Evolutionary conservation across 2,329 filamentous ascomycete species (phyloP), one percentile per base, ranked within the genome.

Genomic region (Metarhizium sp.): DNA sequence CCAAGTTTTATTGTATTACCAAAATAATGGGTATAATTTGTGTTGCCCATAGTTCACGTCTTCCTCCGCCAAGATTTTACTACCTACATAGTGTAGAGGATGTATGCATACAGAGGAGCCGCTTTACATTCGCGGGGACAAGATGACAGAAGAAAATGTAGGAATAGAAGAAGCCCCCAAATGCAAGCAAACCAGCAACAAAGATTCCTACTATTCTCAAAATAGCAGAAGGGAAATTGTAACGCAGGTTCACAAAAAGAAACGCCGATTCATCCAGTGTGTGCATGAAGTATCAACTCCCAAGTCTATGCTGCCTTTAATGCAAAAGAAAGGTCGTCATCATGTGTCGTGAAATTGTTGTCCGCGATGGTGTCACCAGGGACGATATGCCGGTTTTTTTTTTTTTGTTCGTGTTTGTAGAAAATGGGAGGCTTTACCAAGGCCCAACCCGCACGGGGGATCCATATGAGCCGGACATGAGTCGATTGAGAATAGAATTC

Each of bases 381-480:
- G 20, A 30, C 30, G 42, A 55, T 16, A 57, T 51, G 55, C 32
- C 25, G 34, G 4, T 48, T 30, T 30, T 48, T 30, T 47, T 48
- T 45, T 16, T 6, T 45, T 45, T 42, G 5, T 34, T 34, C 32
- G 8, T 7, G 2, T 34, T 34, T 34, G 10, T 34, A 25, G 32
- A 34, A 34, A 34, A 8, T 34, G 2, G 18, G 16, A 46, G 50
- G 55, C 42, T 46, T 59, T 79, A 84, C 78, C 78, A 85, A 14
- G 78, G 79, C n/a, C 83, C 83, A 56, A 86, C 82, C 52, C 77
- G 74, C 30, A 86, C 82, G 8, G 82, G 76, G 30, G 81, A 73
- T 38, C 80, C 78, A 59, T 82, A 86, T 4, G 77, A 76, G 48
- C 81, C 81, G 57, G 78, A 81, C 62, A 86, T 75, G 34, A 86